These are phyloP conservation scores for Pistacia atlantica DNA, from an alignment of 345 rosid species.

Conservation along the genomic window DNA sequence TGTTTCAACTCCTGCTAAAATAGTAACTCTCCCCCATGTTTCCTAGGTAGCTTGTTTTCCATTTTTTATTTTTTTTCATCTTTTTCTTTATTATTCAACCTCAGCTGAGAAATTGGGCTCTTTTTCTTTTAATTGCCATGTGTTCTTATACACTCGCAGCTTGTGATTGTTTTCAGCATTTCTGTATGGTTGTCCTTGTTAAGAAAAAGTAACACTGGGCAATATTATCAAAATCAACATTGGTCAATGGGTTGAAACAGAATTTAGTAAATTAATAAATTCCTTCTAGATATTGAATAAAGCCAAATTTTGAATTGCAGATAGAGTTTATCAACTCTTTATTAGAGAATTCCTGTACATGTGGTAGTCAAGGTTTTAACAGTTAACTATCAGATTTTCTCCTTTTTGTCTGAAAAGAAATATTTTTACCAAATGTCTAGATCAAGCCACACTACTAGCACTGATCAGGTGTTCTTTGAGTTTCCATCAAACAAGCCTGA, in stretches of 20 bases:
- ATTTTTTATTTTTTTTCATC: background rate
- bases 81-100: background rate
- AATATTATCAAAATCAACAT: background rate
- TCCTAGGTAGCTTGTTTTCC: background rate
- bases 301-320: background rate
- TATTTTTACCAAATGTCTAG: background rate
- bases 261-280: background rate
- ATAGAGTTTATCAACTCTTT: conserved; percentile 1
- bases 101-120: background rate
- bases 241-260: background rate
- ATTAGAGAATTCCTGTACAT: background rate
- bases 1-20: background rate
- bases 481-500: no score
- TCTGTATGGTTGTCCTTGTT: background rate
- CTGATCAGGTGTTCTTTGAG: background rate
- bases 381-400: background rate
- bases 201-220: background rate
- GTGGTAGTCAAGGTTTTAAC: background rate
- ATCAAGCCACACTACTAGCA: background rate
- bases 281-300: conserved; percentile 8
- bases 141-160: background rate
- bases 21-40: background rate
- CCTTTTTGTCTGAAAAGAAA: no score
- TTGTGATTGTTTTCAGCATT: background rate
- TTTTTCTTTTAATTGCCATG: no score